Conservation (phyloP, 768 basidiomycete genomes). For the Russula sp. region DNA sequence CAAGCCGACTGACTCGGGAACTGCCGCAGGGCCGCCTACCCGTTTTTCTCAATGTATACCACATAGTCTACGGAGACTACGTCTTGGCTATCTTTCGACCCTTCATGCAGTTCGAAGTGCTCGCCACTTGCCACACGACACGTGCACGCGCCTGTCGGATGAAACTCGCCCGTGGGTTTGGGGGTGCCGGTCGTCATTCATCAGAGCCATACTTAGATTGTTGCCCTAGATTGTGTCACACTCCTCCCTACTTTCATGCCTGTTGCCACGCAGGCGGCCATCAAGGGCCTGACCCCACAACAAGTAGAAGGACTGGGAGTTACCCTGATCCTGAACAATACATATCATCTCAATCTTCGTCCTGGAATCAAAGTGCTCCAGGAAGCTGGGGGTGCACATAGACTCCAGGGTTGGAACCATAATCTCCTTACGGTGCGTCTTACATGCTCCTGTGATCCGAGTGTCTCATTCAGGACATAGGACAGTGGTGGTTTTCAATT, state of each 20-base stretch:
- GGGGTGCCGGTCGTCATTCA: neutral
- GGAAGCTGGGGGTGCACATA: slow-evolving; percentile 78
- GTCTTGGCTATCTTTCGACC: neutral
- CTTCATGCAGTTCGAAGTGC: slow-evolving; percentile 71
- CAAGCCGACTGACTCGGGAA: neutral
- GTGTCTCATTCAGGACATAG: slow-evolving; percentile 31
- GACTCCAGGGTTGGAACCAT: slow-evolving; percentile 80
- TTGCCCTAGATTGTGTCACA: slow-evolving; percentile 59
- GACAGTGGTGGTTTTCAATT: slow-evolving; percentile 90
- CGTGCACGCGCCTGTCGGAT: slow-evolving; percentile 79
- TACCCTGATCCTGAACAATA: slow-evolving; percentile 82
- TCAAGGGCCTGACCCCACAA: slow-evolving; percentile 83
- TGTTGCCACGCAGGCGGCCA: slow-evolving; percentile 86
- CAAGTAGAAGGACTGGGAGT: slow-evolving; percentile 78
- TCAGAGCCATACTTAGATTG: neutral
- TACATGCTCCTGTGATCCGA: neutral
- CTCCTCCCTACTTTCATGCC: slow-evolving; percentile 92
- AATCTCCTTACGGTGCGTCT: slow-evolving; percentile 70
- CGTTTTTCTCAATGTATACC: neutral
- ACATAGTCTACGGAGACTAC: neutral
- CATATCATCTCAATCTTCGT: slow-evolving; percentile 83
- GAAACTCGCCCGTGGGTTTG: slow-evolving; percentile 64
- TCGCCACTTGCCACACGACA: slow-evolving; percentile 77
- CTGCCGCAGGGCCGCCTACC: neutral
- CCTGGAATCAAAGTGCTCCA: slow-evolving; percentile 71